Evolutionary conservation across 176 grass and related monocot species (phyloP), one percentile per base, ranked within the genome.

Genomic region (Aechmea fasciata): DNA sequence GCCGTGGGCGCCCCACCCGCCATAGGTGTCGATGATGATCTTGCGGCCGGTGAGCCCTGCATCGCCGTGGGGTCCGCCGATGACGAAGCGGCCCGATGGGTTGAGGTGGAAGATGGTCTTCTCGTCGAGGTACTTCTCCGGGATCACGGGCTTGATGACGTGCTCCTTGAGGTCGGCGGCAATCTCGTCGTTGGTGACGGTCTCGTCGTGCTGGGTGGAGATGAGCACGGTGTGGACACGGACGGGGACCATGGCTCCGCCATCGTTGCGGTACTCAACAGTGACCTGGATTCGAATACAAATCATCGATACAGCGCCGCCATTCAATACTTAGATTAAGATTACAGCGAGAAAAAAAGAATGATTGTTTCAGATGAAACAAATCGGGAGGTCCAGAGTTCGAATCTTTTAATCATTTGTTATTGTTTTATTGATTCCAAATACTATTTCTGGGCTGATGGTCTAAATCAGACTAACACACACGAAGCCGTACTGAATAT

Each of bases 61-160:
- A 79, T 79, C 77, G 22, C 77, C 77, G 20, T 79, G 77, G 22
- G 77, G 77, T 9, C 77, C 77, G 41, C 77, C 77, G 2, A 79
- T 79, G 49, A 79, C 77, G 49, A 79, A 79, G 11, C 77, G 77
- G 12, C 77, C 77, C 41, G 78, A 80, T 47, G 78, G 78, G 71
- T 80, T 74, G 11, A 80, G 78, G 63, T 80, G 78, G 78, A 80
- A 74, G 70, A 80, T 80, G 3, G 78, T 80, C 26, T 80, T 80
- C 59, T 80, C 78, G 15, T 80, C 78, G 12, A 80, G 70, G 71
- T 80, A 80, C 19, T 80, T 67, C 33, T 64, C 33, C 1, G 78
- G 78, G 51, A 80, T 52, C 17, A 80, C 78, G 1, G 78, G 78
- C 63, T 80, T 80, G 26, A 80, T 80, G 50, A 80, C 78, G 17